Evolutionary conservation across 768 basidiomycete genomes (phyloP), one percentile per base, ranked within the genome.

Genomic region (Cytidiella melzeri): DNA sequence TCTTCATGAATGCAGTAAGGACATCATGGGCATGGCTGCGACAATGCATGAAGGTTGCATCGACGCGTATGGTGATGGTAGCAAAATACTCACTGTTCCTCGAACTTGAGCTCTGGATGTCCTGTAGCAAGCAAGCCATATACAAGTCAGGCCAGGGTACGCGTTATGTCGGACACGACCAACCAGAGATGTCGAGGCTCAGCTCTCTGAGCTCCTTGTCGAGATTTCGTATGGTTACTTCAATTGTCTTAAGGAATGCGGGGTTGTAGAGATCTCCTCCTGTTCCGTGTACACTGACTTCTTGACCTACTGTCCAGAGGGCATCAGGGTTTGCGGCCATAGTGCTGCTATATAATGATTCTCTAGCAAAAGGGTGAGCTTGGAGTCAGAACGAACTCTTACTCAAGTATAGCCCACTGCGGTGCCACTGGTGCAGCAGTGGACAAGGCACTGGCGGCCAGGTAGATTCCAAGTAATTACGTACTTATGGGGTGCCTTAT

Each of bases 111-210:
- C 61, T 90, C 87, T 1, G 87, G 87, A 55, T 83, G 82, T 15
- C 71, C 87, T 89, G 57, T 5, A 52, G 20, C 13, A 10, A 20
- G 36, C 41, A 47, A 44, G 54, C 25, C 23, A 44, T 34, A 18
- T 15, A 28, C 34, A 12, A 50, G 23, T 7, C 9, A 43, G 24
- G 13, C 19, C 28, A 5, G 20, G 15, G 6, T n/a, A n/a, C 25
- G 5, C 38, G 13, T 18, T 25, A 30, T 9, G 25, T 5, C 3
- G 3, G 48, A 30, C 2, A 10, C 3, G 15, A 48, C 73, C 34
- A 57, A 84, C 87, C 76, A 53, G 84, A 85, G 18, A 92, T 87
- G 58, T 85, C 81, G 25, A 86, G 64, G 59, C 86, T 89, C 18
- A 91, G 66, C 28, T 57, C 64, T 47, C 79, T 71, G 45, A 90